Base-by-base conservation (phyloP, 1,284 basidiomycete species). In the Microbotryum silenes-acaulis region DNA sequence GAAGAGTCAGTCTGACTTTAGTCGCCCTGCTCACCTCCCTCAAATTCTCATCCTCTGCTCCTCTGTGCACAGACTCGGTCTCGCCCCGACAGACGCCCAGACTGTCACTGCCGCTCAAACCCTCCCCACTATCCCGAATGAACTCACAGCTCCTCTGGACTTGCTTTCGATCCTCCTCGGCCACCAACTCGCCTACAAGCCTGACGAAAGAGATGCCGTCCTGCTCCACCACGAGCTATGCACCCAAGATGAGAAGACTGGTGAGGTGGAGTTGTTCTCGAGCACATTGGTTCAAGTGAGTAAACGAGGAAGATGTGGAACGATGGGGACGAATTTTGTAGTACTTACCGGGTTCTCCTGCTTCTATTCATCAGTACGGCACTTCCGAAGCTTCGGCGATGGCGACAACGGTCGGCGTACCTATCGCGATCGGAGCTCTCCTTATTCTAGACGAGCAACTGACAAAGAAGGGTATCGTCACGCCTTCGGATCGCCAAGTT, bases 181-280 rank as follows among this genome's bases (percentile, higher is more conserved):
- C 2, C 79, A 85, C 69, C 87, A 85, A 70, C 82, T 96, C 23
- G 79, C 80, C 10, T 97, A 96, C 74, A 75, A 72, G 0, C 81
- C 82, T 0, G 78, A 80, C 33, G 92, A 97, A 75, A 81, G 85
- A 18, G 92, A 97, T 75, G 84, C 91, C 76, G 91, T 93, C 64
- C 82, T 96, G 42, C 82, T 97, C 27, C 81, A 87, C 63, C 93
- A 97, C 76, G 87, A 91, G 73, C 79, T 93, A 67, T 81, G 59
- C 25, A 70, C 54, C 31, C 47, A 16, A 63, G 63, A 61, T 4
- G 55, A 64, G 20, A 72, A 76, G 23, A 52, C 54, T 44, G 71
- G 71, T 37, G 77, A 79, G 66, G 16, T 44, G 27, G 81, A 87
- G 73, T 80, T 86, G 29, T 83, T 93, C 69, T 88, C 85, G 10